Percentiles rank a stretch among this genome's conserved stretches.
phyloP scores from a whole-genome alignment of 2,329 filamentous ascomycete species.

The Pyrenophora graminea region DNA sequence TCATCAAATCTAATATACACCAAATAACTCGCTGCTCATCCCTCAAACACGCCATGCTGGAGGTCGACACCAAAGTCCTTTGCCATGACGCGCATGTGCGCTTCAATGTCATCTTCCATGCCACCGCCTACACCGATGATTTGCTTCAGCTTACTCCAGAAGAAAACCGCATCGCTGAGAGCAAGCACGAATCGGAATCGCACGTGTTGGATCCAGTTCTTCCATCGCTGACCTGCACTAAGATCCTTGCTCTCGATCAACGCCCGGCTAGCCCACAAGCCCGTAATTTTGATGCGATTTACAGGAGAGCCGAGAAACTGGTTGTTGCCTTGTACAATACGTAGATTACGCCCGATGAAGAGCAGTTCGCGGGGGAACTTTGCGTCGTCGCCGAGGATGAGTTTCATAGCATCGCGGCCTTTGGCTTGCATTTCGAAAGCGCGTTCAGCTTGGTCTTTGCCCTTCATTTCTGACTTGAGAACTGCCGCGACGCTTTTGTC shows the following conservation, averaged over 20 bases:
- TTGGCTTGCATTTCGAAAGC: conserved; percentile 82
- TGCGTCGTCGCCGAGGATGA: conserved; percentile 80
- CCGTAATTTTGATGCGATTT: conserved; percentile 91
- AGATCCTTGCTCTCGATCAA: conserved; percentile 75
- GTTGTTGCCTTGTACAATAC: conserved; percentile 92
- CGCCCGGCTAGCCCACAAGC: conserved; percentile 82
- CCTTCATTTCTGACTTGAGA: conserved; percentile 58
- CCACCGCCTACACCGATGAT: conserved; percentile 75
- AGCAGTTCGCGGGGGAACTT: conserved; percentile 90
- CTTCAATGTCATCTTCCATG: conserved; percentile 94
- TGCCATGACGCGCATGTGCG: conserved; percentile 82
- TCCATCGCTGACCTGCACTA: conserved; percentile 63
- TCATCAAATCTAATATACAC: background rate
- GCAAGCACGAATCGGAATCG: conserved; percentile 80
- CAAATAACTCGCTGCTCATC: conserved; percentile 51
- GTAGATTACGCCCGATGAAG: conserved; percentile 88
- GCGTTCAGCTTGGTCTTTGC: conserved; percentile 60
- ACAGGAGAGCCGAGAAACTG: conserved; percentile 88
- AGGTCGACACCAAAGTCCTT: conserved; percentile 91
- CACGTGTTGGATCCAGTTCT: conserved; percentile 75
- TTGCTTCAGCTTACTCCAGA: conserved; percentile 77
- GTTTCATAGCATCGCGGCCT: conserved; percentile 72
- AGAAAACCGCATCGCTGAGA: conserved; percentile 80
- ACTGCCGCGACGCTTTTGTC: conserved; percentile 67
- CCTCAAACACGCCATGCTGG: conserved; percentile 86